Evolutionary conservation across 345 rosid species (phyloP).

Genomic region (Pseudoturritis turrita): DNA sequence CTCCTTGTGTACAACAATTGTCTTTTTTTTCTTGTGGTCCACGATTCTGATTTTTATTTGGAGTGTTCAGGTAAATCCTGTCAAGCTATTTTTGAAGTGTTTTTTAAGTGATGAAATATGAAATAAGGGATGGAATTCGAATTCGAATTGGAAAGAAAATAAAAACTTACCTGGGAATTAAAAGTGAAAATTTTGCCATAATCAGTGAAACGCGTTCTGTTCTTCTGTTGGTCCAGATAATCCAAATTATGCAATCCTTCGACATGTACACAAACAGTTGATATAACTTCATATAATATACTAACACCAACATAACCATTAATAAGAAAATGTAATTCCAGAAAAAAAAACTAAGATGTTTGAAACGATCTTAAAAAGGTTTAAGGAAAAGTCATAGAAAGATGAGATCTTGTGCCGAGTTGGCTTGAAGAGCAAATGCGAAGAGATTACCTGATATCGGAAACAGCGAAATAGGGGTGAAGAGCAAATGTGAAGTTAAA

Average conservation of each 20-base stretch:
- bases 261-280: conserved; percentile 46
- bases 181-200: conserved; percentile 77
- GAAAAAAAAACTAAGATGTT: neutral
- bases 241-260: conserved; percentile 80
- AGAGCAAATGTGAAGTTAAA: conserved; percentile 73
- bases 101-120: neutral
- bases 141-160: neutral
- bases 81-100: conserved; percentile 46
- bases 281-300: no score
- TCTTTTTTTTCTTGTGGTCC: conserved; percentile 87
- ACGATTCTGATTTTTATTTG: conserved; percentile 69
- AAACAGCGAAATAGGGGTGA: conserved; percentile 81
- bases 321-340: neutral
- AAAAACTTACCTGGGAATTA: conserved; percentile 60
- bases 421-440: neutral
- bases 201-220: conserved; percentile 71
- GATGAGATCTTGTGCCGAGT: neutral
- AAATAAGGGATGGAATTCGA: neutral
- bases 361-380: neutral
- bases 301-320: neutral
- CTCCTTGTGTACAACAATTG: conserved; percentile 82
- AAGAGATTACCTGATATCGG: conserved; percentile 71
- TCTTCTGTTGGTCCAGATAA: conserved; percentile 80
- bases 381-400: neutral
- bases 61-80: conserved; percentile 70